Conservation (phyloP, 2,329 filamentous ascomycete genomes). For the Plectosphaerella plurivora region DNA sequence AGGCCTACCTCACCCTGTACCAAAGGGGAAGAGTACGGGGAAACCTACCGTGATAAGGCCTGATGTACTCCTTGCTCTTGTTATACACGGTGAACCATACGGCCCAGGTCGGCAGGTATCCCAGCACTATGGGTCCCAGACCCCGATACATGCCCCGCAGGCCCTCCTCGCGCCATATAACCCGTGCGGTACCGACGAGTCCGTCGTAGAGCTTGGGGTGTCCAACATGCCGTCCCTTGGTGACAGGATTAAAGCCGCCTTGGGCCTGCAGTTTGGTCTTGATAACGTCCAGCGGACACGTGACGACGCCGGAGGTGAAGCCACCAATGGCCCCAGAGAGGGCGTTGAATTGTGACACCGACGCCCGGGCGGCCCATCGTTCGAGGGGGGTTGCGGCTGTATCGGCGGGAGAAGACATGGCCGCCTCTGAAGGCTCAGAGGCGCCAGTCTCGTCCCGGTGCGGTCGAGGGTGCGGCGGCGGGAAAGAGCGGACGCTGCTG, state of each 20-base stretch:
- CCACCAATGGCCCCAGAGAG: slow-evolving; percentile 85
- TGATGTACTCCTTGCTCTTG: slow-evolving; percentile 72
- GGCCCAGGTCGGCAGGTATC: slow-evolving; percentile 96
- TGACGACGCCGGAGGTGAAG: slow-evolving; percentile 89
- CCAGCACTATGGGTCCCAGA: slow-evolving; percentile 87
- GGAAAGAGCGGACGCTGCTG: slow-evolving; percentile 13
- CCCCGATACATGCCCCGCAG: slow-evolving; percentile 89
- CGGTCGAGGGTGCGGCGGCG: slow-evolving; percentile 5
- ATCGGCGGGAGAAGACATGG: slow-evolving; percentile 14
- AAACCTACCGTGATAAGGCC: slow-evolving; percentile 57
- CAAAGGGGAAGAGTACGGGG: background rate
- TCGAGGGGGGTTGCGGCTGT: slow-evolving; percentile 40
- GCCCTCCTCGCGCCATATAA: slow-evolving; percentile 87
- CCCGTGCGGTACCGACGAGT: slow-evolving; percentile 76
- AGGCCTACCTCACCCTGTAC: no score
- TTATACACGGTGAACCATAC: slow-evolving; percentile 98
- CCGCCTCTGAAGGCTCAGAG: slow-evolving; percentile 8
- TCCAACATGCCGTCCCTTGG: slow-evolving; percentile 42
- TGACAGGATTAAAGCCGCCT: slow-evolving; percentile 66
- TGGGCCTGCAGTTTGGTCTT: slow-evolving; percentile 98
- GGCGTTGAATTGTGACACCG: slow-evolving; percentile 69
- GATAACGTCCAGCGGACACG: slow-evolving; percentile 96
- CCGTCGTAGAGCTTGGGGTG: slow-evolving; percentile 72
- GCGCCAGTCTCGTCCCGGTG: slow-evolving; percentile 5
- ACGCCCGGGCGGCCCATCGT: slow-evolving; percentile 51